Evolutionary conservation across 177 flowering plant genomes (phyloP).

Genomic region (Vitis hybrid): DNA sequence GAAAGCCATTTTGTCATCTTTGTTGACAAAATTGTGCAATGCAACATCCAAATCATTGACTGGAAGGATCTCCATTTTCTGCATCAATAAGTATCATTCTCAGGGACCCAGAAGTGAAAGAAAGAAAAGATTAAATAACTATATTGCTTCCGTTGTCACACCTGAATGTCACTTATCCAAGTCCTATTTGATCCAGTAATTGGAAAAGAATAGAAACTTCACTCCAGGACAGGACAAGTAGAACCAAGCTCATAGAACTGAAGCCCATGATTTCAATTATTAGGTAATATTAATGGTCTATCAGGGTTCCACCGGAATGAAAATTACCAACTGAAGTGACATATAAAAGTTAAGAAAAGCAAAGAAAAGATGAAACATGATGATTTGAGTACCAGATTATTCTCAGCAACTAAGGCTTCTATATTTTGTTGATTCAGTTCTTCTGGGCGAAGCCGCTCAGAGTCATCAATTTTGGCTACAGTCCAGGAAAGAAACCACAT

Average conservation of each 20-base stretch:
- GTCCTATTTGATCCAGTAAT: neutral
- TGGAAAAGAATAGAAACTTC: neutral
- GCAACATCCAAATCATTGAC: slow-evolving; percentile 95
- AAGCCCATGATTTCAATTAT: neutral
- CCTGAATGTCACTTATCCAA: neutral
- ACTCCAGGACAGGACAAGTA: neutral
- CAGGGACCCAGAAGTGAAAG: neutral
- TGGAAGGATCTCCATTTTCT: slow-evolving; percentile 99
- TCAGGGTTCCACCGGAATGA: neutral
- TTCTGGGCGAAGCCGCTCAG: slow-evolving; percentile 93
- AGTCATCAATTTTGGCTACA: slow-evolving; percentile 70
- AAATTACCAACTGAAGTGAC: neutral
- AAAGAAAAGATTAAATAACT: neutral
- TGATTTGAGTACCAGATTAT: slow-evolving; percentile 63
- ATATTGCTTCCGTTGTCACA: neutral
- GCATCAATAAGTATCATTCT: slow-evolving; percentile 20
- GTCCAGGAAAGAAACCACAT: slow-evolving; percentile 1
- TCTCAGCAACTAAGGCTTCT: slow-evolving; percentile 97
- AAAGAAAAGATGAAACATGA: slow-evolving; percentile 4
- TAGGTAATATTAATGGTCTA: neutral
- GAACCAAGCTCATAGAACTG: neutral
- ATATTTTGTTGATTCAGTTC: slow-evolving; percentile 97
- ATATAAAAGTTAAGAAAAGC: neutral
- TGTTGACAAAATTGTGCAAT: slow-evolving; percentile 88
- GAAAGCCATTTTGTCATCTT: slow-evolving; percentile 96